Conservation (phyloP, 2,329 filamentous ascomycete species). For the Apiospora arundinis region DNA sequence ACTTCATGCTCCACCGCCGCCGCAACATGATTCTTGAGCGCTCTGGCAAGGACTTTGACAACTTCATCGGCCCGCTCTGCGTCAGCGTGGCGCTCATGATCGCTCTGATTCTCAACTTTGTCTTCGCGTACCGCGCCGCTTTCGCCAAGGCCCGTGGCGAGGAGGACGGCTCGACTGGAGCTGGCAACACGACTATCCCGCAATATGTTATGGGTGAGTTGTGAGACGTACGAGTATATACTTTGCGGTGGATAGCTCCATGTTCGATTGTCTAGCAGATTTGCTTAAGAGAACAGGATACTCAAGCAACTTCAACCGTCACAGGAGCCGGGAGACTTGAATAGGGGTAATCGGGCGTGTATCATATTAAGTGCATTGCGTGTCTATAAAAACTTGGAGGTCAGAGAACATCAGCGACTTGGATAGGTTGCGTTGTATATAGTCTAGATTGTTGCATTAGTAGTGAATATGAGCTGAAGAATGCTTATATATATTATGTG, state of each 20-base stretch:
- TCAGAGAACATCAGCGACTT: not conserved
- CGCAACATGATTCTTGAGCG: conserved; percentile 81
- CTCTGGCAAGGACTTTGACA: conserved; percentile 93
- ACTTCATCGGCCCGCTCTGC: conserved; percentile 81
- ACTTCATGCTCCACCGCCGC: conserved; percentile 78
- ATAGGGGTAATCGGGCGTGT: not conserved
- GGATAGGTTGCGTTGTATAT: not conserved
- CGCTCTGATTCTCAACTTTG: conserved; percentile 86
- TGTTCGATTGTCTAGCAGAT: not conserved
- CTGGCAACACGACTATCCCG: not conserved
- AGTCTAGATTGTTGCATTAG: conserved; percentile 2
- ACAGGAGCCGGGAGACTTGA: not conserved
- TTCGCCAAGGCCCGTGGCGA: conserved; percentile 2
- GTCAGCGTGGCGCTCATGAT: conserved; percentile 80
- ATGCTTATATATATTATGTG: not conserved
- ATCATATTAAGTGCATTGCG: not conserved
- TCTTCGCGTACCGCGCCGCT: conserved; percentile 71
- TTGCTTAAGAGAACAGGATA: not conserved
- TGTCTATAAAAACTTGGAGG: not conserved
- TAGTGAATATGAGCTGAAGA: not conserved
- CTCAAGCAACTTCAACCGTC: not conserved
- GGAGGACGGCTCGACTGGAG: not conserved
- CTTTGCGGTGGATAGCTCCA: not conserved
- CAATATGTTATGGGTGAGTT: conserved; percentile 17
- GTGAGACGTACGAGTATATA: not conserved